phyloP scores from a whole-genome alignment of 164 flowering plant species.

The Houttuynia cordata region DNA sequence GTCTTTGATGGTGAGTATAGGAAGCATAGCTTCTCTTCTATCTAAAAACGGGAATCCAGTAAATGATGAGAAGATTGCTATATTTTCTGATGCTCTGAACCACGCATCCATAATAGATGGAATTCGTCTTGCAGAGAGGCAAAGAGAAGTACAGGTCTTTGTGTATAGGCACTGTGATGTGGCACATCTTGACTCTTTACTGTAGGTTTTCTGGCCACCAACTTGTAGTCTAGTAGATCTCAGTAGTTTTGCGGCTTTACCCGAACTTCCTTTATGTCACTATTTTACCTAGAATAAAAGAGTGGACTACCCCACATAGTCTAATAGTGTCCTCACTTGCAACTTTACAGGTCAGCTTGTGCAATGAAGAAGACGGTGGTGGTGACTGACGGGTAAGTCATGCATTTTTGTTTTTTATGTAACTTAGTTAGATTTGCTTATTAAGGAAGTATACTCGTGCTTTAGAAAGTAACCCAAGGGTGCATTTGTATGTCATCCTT shows the following conservation, averaged over 20 bases:
- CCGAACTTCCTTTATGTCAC: not conserved
- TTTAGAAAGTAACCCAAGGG: too few species aligned
- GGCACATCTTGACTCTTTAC: conserved; percentile 54
- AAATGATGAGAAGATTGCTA: conserved; percentile 52
- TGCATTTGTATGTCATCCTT: too few species aligned
- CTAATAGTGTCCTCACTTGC: conserved; percentile 4
- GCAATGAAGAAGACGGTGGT: conserved; percentile 68
- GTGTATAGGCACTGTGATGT: conserved; percentile 83
- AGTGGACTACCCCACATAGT: conserved; percentile 1
- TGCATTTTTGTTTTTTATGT: not conserved
- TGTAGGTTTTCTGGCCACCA: conserved; percentile 38
- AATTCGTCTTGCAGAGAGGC: conserved; percentile 82
- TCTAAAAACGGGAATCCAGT: conserved; percentile 32
- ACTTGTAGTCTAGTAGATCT: not conserved
- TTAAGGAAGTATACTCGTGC: too few species aligned
- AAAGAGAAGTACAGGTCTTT: conserved; percentile 36
- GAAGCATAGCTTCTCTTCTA: conserved; percentile 54
- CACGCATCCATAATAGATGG: conserved; percentile 98
- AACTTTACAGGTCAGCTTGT: conserved; percentile 56
- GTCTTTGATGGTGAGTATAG: conserved; percentile 79
- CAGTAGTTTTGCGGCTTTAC: not conserved
- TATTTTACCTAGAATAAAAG: not conserved
- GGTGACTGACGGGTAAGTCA: conserved; percentile 67
- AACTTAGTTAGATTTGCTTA: not conserved
- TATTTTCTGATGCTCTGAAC: conserved; percentile 87